Conservation (phyloP, 768 basidiomycete species). For the Tremella yokohamensis region DNA sequence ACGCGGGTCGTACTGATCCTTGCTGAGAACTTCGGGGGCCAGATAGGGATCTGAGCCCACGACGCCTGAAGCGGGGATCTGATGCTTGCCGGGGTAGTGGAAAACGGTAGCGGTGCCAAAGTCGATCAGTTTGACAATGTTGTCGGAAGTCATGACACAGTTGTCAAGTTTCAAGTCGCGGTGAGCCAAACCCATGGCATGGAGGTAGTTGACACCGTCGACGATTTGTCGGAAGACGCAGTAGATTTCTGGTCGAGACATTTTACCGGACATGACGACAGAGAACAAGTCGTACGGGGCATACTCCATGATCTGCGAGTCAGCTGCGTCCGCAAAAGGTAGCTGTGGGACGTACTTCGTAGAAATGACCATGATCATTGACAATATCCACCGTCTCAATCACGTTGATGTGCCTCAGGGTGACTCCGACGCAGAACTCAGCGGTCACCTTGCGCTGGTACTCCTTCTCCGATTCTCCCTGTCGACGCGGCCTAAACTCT, state of each 20-base stretch:
- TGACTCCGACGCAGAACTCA: slow-evolving; percentile 88
- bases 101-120: slow-evolving; percentile 99
- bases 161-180: slow-evolving; percentile 99
- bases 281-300: slow-evolving; percentile 97
- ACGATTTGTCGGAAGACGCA: slow-evolving; percentile 99
- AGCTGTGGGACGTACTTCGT: slow-evolving; percentile 67
- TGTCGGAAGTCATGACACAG: slow-evolving; percentile 94
- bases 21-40: slow-evolving; percentile 85
- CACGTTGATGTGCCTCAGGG: slow-evolving; percentile 86
- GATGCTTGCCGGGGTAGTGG: slow-evolving; percentile 89
- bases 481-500: slow-evolving; percentile 86
- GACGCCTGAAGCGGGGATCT: slow-evolving; percentile 73
- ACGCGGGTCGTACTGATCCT: slow-evolving; percentile 83
- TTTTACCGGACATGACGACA: slow-evolving; percentile 99
- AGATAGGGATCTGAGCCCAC: slow-evolving; percentile 98
- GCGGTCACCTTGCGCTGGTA: slow-evolving; percentile 99
- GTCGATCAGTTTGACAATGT: slow-evolving; percentile 97
- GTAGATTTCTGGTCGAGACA: slow-evolving; percentile 96
- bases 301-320: slow-evolving; percentile 90
- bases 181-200: slow-evolving; percentile 94
- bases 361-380: slow-evolving; percentile 94
- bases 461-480: slow-evolving; percentile 88
- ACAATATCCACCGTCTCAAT: slow-evolving; percentile 99
- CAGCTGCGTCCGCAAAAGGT: background rate
- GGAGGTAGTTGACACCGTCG: slow-evolving; percentile 95